Evolutionary conservation across 202 grass and related monocot species (phyloP), one percentile per base, ranked within the genome.

Genomic region (Brachypodium distachyon): DNA sequence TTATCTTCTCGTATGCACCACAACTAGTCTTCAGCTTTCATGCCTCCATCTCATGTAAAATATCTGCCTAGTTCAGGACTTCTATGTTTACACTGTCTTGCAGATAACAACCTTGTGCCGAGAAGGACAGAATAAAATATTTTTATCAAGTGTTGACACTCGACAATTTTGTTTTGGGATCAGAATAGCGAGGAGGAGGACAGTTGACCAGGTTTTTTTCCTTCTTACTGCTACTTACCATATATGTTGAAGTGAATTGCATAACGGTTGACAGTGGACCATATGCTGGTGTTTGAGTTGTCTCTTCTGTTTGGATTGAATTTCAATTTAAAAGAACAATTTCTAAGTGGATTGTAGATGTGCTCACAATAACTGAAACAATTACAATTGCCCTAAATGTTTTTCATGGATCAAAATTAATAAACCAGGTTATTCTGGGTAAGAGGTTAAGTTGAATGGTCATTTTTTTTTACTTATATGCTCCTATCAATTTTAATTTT

Each of bases 131-230:
- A 99, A 99, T 73, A 96, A 93, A 92, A 91, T 99, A 83, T 61
- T 50, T 77, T 79, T 99, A 76, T 60, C 87, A 83, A 88, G 90
- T 80, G 77, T 74, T 64, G 96, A 99, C 87, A 25, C 83, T 36
- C 92, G 96, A 21, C 82, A 85, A 16, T 99, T 99, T 87, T 99
- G 96, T 77, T 93, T 99, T 84, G 96, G 96, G 29, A 86, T 99
- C 74, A 80, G 96, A 87, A 85, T 99, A 60, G 92, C 61, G 10
- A 89, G 40, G 75, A 88, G 81, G 80, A 90, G 71, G 61, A 89
- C 77, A 60, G 39, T 91, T 81, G 56, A 77, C 75, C 80, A 93
- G 89, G 96, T 99, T 17, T 36, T 61, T 62, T 33, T 48, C 8
- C 84, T 66, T 32, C 44, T n/a, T n/a, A n/a, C 25, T n/a, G 16